phyloP scores from a whole-genome alignment of 1,139 yeast species.

The Arxiozyma slooffiae region DNA sequence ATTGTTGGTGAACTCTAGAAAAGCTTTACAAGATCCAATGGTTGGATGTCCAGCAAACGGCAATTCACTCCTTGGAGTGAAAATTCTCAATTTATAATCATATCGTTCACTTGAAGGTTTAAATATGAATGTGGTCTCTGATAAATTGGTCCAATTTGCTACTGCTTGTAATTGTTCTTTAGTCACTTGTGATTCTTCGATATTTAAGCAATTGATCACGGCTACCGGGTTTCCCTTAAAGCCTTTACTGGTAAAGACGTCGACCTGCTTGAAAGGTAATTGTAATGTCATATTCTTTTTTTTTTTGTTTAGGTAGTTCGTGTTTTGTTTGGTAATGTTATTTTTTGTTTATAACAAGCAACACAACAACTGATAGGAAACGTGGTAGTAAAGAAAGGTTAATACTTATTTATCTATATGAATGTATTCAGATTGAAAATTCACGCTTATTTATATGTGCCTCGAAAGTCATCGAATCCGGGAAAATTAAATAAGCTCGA shows the following conservation, averaged over 20 bases:
- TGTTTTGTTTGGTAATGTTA: slow-evolving; percentile 2
- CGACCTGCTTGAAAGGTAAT: slow-evolving; percentile 39
- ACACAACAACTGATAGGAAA: not conserved
- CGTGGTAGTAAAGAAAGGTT: not conserved
- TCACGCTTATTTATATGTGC: not conserved
- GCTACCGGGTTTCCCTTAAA: slow-evolving; percentile 50
- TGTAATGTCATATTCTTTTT: slow-evolving; percentile 12
- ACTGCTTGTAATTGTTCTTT: slow-evolving; percentile 37
- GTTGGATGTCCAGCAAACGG: slow-evolving; percentile 60
- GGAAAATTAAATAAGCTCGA: not conserved
- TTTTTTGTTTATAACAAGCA: too few species aligned
- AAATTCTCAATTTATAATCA: slow-evolving; percentile 42
- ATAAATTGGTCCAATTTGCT: slow-evolving; percentile 48
- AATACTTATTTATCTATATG: not conserved
- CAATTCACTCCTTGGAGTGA: slow-evolving; percentile 38
- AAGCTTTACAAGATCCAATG: slow-evolving; percentile 41
- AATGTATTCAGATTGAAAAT: not conserved
- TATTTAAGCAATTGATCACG: slow-evolving; percentile 29
- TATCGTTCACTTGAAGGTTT: slow-evolving; percentile 33
- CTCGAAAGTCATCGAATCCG: not conserved
- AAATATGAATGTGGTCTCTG: slow-evolving; percentile 45
- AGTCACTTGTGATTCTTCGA: slow-evolving; percentile 19
- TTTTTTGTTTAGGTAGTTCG: too few species aligned
- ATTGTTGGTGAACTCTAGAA: slow-evolving; percentile 28
- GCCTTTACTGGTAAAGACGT: slow-evolving; percentile 38